Percentiles rank a stretch among this genome's conserved stretches.
These are phyloP conservation scores for Stipa capillata DNA, from an alignment of 176 grass and related monocot genomes.

Conservation along the genomic window DNA sequence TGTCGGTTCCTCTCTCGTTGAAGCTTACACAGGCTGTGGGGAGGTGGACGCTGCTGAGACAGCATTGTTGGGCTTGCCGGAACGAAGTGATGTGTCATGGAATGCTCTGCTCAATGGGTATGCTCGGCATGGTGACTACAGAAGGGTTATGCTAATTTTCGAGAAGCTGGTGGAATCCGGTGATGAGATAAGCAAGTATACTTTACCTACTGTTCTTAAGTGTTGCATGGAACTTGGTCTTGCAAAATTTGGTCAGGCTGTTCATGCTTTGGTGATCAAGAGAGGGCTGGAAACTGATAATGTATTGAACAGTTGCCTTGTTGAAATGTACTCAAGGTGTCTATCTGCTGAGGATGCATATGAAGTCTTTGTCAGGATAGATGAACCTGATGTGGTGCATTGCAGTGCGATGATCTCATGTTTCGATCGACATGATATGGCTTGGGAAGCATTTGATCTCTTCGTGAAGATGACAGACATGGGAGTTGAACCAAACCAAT, in stretches of 20 bases:
- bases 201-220: conserved; percentile 29
- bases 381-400: conserved; percentile 40
- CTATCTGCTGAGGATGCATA: conserved; percentile 21
- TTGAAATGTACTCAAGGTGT: conserved; percentile 40
- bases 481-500: conserved; percentile 25
- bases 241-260: conserved; percentile 2
- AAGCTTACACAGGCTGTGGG: conserved; percentile 17
- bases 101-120: conserved; percentile 30
- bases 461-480: conserved; percentile 21
- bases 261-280: conserved; percentile 37
- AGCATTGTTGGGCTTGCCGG: background rate
- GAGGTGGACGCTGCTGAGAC: conserved; percentile 24
- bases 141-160: conserved; percentile 8
- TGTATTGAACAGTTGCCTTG: conserved; percentile 27
- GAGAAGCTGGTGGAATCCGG: conserved; percentile 5
- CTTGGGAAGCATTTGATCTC: conserved; percentile 23
- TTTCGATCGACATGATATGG: conserved; percentile 19
- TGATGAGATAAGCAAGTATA: conserved; percentile 25
- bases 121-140: background rate
- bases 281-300: conserved; percentile 10
- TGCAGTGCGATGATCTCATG: conserved; percentile 40
- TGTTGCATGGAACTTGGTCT: background rate
- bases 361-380: conserved; percentile 30
- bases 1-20: conserved; percentile 22
- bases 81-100: conserved; percentile 21